phyloP scores from a whole-genome alignment of 805 yeast genomes.

The Scheffersomyces coipomensis region DNA sequence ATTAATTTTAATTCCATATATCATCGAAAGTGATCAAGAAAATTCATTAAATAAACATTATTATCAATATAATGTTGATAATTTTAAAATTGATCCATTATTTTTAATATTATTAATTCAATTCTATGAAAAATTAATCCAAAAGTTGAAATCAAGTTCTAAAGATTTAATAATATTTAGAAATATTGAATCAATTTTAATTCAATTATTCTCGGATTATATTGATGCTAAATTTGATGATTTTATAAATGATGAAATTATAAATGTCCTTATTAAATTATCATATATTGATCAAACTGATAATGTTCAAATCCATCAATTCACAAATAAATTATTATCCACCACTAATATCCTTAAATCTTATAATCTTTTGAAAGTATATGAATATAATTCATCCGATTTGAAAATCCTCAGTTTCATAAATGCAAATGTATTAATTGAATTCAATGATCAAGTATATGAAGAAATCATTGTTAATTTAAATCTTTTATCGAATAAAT shows the following conservation, averaged over 20 bases:
- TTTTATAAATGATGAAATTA: constrained; percentile 14
- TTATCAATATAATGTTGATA: constrained; percentile 12
- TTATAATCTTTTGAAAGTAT: constrained; percentile 13
- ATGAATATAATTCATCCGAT: constrained; percentile 15
- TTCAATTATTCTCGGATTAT: constrained; percentile 1
- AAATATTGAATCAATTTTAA: neutral
- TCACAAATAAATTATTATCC: constrained; percentile 7
- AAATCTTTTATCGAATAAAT: constrained; percentile 12
- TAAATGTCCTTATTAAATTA: constrained; percentile 15
- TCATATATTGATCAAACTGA: constrained; percentile 13
- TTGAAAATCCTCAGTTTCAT: constrained; percentile 17
- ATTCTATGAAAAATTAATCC: constrained; percentile 21
- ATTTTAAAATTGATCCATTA: constrained; percentile 21
- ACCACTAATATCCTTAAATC: constrained; percentile 15
- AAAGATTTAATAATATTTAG: neutral
- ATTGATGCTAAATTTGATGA: constrained; percentile 5
- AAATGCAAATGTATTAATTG: constrained; percentile 12
- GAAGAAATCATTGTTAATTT: constrained; percentile 9
- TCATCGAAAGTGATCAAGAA: constrained; percentile 3
- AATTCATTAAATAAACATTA: constrained; percentile 1
- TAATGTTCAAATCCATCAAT: constrained; percentile 2
- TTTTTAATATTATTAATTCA: constrained; percentile 21
- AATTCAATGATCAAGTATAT: constrained; percentile 10
- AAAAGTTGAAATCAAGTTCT: constrained; percentile 1
- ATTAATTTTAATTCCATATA: constrained; percentile 11